Evolutionary conservation across 352 stramenopile species (phyloP).

Genomic region (Globisporangium heterothallicum): DNA sequence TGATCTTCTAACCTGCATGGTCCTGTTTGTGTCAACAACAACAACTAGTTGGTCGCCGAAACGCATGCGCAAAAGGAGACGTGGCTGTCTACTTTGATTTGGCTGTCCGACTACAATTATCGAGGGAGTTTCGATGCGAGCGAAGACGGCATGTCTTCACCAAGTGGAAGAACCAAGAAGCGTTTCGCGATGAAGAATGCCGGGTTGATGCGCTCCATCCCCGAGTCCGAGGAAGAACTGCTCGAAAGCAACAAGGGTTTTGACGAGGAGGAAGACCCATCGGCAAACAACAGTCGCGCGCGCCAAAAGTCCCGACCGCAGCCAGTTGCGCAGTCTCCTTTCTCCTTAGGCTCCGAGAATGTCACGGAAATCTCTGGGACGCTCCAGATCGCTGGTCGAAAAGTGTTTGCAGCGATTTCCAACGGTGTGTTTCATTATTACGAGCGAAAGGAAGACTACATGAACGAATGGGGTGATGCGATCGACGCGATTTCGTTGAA

Average conservation of each 20-base stretch:
- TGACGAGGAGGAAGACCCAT: neutral
- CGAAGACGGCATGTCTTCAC: constrained; percentile 10
- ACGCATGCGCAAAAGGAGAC: constrained; percentile 79
- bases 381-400: constrained; percentile 49
- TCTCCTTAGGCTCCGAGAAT: constrained; percentile 14
- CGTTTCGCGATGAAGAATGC: constrained; percentile 37
- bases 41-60: constrained; percentile 76
- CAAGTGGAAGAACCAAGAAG: constrained; percentile 27
- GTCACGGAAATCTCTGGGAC: constrained; percentile 17
- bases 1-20: constrained; percentile 2
- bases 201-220: constrained; percentile 43
- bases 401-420: constrained; percentile 72
- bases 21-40: constrained; percentile 2
- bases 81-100: constrained; percentile 83
- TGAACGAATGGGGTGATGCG: constrained; percentile 80
- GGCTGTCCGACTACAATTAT: constrained; percentile 84
- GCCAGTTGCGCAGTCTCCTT: constrained; percentile 13
- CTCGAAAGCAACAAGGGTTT: constrained; percentile 2
- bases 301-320: constrained; percentile 11
- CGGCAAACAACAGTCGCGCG: constrained; percentile 1
- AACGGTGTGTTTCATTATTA: constrained; percentile 87
- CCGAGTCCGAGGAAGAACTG: constrained; percentile 33
- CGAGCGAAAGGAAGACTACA: constrained; percentile 71
- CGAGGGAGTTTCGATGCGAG: constrained; percentile 18
- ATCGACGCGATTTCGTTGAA: constrained; percentile 79